Evolutionary conservation across 2,329 filamentous ascomycete genomes (phyloP), one percentile per base, ranked within the genome.

Genomic region (Endocalyx cinctus): DNA sequence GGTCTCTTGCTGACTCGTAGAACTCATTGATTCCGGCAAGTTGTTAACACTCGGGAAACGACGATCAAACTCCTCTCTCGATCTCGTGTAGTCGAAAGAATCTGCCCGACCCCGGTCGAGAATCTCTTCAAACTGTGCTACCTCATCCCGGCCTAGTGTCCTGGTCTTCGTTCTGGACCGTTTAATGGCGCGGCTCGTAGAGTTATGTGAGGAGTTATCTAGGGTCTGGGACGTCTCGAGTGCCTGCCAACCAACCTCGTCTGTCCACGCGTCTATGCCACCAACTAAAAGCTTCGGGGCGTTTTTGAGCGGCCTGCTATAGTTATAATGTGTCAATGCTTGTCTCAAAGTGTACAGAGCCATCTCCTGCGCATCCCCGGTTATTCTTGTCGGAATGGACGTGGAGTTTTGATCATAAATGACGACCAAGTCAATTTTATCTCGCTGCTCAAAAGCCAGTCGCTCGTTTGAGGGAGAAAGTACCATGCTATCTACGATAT

Each of bases 231-330:
- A 70, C 10, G 60, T 62, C 37, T 69, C 63, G 7, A 80, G 64
- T 1, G 83, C 80, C 33, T 79, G 72, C 10, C 68, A 63, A 3
- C 92, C 90, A 49, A 95, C 70, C n/a, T 92, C 62, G 49, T 92
- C 82, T 13, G 79, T 65, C 92, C 92, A 98, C 5, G 87, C 85
- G 47, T 89, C 79, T 10, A 98, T 59, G 0, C 92, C 92, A 13
- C 92, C 92, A 33, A 75, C 67, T 2, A 98, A 66, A 19, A 98
- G 69, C 35, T 87, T 84, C 0, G 90, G 89, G 4, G 75, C 72
- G 17, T 79, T 71, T 37, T 78, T 82, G 19, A 94, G 63, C 8
- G 82, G 82, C 46, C 84, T 86, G 12, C 82, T 79, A 37, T 83
- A 84, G 46, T 89, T 94, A 59, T 89, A 94, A 37, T 92, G 81